Evolutionary conservation across 140 eudicot genomes (phyloP).

Genomic region (Ambrosia hybrid): DNA sequence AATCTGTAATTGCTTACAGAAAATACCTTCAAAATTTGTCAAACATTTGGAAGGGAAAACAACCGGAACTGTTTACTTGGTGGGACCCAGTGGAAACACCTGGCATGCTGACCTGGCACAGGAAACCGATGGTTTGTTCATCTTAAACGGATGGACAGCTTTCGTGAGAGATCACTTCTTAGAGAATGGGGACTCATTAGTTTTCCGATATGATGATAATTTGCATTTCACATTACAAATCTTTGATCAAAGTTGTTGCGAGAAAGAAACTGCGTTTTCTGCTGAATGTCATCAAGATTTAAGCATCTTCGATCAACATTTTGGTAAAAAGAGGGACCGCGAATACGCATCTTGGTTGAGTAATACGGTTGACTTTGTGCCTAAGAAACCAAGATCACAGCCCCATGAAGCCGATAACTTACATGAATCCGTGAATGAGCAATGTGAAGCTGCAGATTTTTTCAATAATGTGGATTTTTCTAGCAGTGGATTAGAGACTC

Average conservation of each 20-base stretch:
- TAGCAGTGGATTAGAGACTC: slow-evolving; percentile 30
- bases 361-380: slow-evolving; percentile 39
- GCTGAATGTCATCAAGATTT: slow-evolving; percentile 69
- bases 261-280: slow-evolving; percentile 72
- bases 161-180: slow-evolving; percentile 79
- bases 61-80: slow-evolving; percentile 52
- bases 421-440: slow-evolving; percentile 31
- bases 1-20: slow-evolving; percentile 39
- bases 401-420: slow-evolving; percentile 30
- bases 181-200: slow-evolving; percentile 67
- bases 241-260: slow-evolving; percentile 78
- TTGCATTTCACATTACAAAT: slow-evolving; percentile 68
- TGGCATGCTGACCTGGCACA: slow-evolving; percentile 69
- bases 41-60: slow-evolving; percentile 68
- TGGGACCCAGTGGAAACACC: slow-evolving; percentile 79
- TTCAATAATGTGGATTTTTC: slow-evolving; percentile 29
- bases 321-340: slow-evolving; percentile 61
- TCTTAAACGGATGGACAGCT: slow-evolving; percentile 70
- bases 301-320: slow-evolving; percentile 36
- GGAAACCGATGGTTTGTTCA: slow-evolving; percentile 43
- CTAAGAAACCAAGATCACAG: slow-evolving; percentile 63
- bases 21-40: slow-evolving; percentile 63
- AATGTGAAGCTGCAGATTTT: slow-evolving; percentile 33
- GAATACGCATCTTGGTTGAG: slow-evolving; percentile 41
- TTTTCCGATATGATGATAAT: slow-evolving; percentile 78